Percentiles rank a stretch among this genome's conserved stretches.
Conservation (phyloP, 1,284 basidiomycete genomes). For the Cystobasidium slooffiae region DNA sequence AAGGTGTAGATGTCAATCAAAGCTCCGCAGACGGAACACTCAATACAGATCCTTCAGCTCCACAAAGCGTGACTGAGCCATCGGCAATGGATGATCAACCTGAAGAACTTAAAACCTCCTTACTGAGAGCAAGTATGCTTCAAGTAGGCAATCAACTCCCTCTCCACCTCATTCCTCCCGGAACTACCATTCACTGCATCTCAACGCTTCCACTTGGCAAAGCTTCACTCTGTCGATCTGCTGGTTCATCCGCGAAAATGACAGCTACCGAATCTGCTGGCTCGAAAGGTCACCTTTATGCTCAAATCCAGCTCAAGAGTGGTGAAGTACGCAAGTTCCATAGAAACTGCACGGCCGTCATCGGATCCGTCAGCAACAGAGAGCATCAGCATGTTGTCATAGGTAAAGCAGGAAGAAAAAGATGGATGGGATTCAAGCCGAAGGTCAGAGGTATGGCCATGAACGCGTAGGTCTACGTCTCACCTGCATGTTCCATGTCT, state of each 20-base stretch:
- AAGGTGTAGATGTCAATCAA: slow-evolving; percentile 64
- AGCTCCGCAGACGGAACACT: slow-evolving; percentile 5
- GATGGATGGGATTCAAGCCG: slow-evolving; percentile 87
- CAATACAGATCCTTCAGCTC: slow-evolving; percentile 45
- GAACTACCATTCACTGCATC: slow-evolving; percentile 87
- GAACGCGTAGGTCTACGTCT: slow-evolving; percentile 74
- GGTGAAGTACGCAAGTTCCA: slow-evolving; percentile 90
- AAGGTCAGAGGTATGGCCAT: slow-evolving; percentile 95
- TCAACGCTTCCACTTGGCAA: slow-evolving; percentile 75
- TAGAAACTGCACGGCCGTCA: slow-evolving; percentile 81
- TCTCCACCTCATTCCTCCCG: slow-evolving; percentile 85
- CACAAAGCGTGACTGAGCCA: slow-evolving; percentile 47
- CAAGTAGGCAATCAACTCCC: slow-evolving; percentile 93
- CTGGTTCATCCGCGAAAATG: slow-evolving; percentile 83
- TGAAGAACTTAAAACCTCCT: slow-evolving; percentile 31
- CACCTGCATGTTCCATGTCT: background rate
- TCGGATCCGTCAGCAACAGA: slow-evolving; percentile 90
- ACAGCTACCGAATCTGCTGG: slow-evolving; percentile 67
- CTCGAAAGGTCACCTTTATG: slow-evolving; percentile 67
- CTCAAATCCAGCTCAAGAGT: slow-evolving; percentile 83
- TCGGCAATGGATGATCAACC: slow-evolving; percentile 20
- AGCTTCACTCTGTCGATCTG: slow-evolving; percentile 83
- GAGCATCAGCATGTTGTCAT: slow-evolving; percentile 82
- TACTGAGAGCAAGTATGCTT: slow-evolving; percentile 78
- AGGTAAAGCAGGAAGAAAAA: slow-evolving; percentile 87